Evolutionary conservation across 2,329 filamentous ascomycete species (phyloP).

Genomic region (Triangularia setosa): DNA sequence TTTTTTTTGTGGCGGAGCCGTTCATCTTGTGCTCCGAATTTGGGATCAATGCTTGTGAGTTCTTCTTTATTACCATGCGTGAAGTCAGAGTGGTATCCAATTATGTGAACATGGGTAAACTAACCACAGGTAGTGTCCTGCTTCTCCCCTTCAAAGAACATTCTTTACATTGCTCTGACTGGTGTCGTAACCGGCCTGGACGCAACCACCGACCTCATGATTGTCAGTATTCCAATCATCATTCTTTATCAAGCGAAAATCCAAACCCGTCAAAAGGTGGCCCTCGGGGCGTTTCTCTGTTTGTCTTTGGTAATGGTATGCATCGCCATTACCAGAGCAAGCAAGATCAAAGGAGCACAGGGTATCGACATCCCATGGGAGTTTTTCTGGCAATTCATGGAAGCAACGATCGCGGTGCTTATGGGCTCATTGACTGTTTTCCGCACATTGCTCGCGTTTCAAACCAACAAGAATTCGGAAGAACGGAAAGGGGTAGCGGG

Average conservation of each 20-base stretch:
- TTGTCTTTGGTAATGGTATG: constrained; percentile 25
- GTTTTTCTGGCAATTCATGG: constrained; percentile 25
- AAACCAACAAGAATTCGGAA: constrained; percentile 10
- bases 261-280: constrained; percentile 20
- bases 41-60: constrained; percentile 19
- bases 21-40: constrained; percentile 26
- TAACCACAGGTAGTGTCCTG: constrained; percentile 15
- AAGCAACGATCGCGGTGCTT: constrained; percentile 23
- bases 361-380: constrained; percentile 23
- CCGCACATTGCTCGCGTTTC: constrained; percentile 21
- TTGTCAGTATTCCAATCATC: constrained; percentile 26
- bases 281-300: constrained; percentile 22
- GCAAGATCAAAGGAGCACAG: constrained; percentile 11
- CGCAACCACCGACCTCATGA: constrained; percentile 23
- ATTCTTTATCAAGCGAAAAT: constrained; percentile 15
- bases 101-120: background rate
- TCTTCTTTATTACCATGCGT: background rate
- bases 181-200: constrained; percentile 22
- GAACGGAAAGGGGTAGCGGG: constrained; percentile 7
- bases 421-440: constrained; percentile 26
- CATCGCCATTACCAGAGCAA: constrained; percentile 13
- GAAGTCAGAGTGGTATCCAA: background rate
- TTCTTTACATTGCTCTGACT: constrained; percentile 18
- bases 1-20: constrained; percentile 21
- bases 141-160: constrained; percentile 17